A percentile compares a stretch with the other conserved stretches of the same genome.
phyloP scores from a whole-genome alignment of 306 rosid species.

The Trifolium dubium region DNA sequence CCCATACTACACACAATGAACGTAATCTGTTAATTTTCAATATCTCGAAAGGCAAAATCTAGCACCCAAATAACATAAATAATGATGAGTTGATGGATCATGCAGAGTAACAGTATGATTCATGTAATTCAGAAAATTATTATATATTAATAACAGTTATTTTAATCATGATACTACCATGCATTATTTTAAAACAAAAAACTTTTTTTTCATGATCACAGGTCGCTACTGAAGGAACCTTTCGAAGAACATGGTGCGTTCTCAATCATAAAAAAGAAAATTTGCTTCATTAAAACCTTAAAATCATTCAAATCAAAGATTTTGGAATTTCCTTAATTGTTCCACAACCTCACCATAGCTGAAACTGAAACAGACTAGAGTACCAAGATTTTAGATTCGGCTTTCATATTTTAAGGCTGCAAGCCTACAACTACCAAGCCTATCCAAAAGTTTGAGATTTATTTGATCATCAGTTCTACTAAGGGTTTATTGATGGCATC shows the following conservation, averaged over 20 bases:
- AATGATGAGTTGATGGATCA: background rate
- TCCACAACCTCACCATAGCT: background rate
- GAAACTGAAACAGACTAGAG: background rate
- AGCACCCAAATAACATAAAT: background rate
- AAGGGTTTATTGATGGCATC: background rate
- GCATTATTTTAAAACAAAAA: background rate
- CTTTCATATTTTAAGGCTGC: background rate
- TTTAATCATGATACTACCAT: background rate
- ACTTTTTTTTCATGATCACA: background rate
- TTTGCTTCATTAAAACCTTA: background rate
- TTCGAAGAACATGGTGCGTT: background rate
- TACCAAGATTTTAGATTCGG: background rate
- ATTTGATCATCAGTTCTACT: background rate
- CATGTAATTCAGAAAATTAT: background rate
- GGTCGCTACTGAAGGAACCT: constrained; percentile 5
- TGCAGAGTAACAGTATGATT: constrained; percentile 14
- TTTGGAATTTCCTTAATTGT: background rate
- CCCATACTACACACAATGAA: background rate
- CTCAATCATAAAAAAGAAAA: constrained; percentile 1
- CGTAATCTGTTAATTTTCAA: background rate
- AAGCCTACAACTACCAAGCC: constrained; percentile 3
- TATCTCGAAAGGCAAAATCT: background rate
- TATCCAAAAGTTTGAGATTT: background rate
- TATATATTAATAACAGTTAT: background rate
- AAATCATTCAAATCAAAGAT: background rate